Percentiles rank a stretch among this genome's conserved stretches.
These are phyloP conservation scores for Colletotrichum zoysiae DNA, from an alignment of 2,329 filamentous ascomycete genomes.

Conservation along the genomic window DNA sequence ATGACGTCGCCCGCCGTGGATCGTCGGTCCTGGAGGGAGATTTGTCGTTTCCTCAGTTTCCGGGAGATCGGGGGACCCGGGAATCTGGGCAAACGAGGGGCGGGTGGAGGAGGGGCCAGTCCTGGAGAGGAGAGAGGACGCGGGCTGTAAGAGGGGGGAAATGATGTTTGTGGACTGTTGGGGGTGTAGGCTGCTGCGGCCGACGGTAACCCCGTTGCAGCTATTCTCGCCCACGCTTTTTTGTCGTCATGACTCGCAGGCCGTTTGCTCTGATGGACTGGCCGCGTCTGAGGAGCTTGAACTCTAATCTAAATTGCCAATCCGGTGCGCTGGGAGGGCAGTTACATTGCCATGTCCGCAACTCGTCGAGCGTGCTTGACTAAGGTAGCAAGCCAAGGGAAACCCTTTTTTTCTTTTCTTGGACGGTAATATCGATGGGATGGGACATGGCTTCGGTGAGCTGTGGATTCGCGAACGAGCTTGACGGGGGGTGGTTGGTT, in stretches of 20 bases:
- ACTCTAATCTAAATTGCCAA: background rate
- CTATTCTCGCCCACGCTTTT: background rate
- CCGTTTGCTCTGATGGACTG: background rate
- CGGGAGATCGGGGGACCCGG: background rate
- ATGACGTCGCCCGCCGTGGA: constrained; percentile 18
- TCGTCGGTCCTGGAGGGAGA: background rate
- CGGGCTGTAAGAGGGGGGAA: background rate
- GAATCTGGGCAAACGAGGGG: background rate
- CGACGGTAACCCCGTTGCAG: background rate
- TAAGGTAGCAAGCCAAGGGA: background rate
- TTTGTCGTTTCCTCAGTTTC: background rate
- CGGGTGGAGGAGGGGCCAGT: no score
- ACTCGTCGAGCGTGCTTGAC: background rate
- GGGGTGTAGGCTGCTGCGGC: background rate
- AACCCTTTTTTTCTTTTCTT: background rate
- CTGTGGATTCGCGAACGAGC: background rate
- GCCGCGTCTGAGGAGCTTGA: background rate
- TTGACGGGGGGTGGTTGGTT: background rate
- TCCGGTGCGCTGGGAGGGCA: background rate
- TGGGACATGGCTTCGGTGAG: background rate
- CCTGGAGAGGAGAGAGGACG: no score
- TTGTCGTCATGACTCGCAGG: background rate
- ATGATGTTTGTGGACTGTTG: background rate
- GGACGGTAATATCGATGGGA: background rate
- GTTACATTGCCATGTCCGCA: background rate